Base-by-base conservation (phyloP, 176 grass and related monocot species). In the Oryza meyeriana region DNA sequence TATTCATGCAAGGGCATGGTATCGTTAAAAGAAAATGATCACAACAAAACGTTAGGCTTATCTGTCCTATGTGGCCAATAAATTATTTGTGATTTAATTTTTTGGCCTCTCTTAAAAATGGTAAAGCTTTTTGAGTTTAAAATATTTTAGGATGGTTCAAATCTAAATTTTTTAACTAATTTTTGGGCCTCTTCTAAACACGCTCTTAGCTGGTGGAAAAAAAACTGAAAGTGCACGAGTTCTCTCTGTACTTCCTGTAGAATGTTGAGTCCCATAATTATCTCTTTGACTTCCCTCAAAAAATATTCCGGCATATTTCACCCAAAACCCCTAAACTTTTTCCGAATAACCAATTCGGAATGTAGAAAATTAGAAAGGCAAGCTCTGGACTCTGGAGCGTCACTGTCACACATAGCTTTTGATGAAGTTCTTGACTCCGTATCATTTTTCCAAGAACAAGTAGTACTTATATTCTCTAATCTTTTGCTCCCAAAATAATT, bases 261-360 rank as follows among this genome's bases (percentile, higher is more conserved):
- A 32, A 35, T 14, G 41, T 47, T 39, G 29, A 22, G 57, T 27
- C 73, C 6, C 50, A 55, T 22, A 55, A 28, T 61, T 36, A 24
- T 10, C 45, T 18, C 13, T 12, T 69, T 88, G 69, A 87, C 79
- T 64, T 83, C n/a, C 18, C 40, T n/a, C 5, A 77, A 22, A 13
- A 17, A 10, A 36, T 63, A 72, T 55, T 63, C 38, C 0, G 0
- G 6, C 39, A 76, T 77, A 20, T 77, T 70, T 38, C 39, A 7
- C 0, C 22, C 7, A 6, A 1, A 1, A 14, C 8, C 28, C 59
- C 47, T 30, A 29, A 0, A 0, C 2, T 76, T 78, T 81, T 38
- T 32, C 48, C 14, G 12, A 28, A 59, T 25, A 25, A 25, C 55
- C 5, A 22, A 59, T 24, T 59, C 0, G 8, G 2, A 25, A n/a